Evolutionary conservation across 2,329 filamentous ascomycete species (phyloP), one percentile per base, ranked within the genome.

Genomic region (Microascus cirrosus): DNA sequence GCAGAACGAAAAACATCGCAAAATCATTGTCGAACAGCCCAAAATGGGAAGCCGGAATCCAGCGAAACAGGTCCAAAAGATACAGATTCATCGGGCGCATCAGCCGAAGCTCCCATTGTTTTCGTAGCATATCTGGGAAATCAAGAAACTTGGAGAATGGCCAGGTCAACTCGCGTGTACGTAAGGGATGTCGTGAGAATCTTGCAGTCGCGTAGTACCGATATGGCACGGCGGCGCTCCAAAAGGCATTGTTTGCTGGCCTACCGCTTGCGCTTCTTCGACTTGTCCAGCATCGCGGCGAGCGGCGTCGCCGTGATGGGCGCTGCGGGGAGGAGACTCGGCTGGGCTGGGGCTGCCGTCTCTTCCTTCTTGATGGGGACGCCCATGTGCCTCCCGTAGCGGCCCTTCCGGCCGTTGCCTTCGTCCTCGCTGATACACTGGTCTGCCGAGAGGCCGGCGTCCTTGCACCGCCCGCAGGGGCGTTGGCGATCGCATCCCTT

Each of bases 401-500:
- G 86, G 62, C 94, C 94, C 73, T 96, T 97, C 67, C 94, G 88
- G 62, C 93, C 94, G 70, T 97, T 97, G 62, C 91, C 91, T 73
- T 99, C 94, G 66, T 99, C 94, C 72, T 99, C 94, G 71, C 92
- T 96, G 72, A 99, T 84, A 72, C 94, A 99, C 62, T 93, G 90
- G 64, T 97, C 94, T 60, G 90, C 85, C 59, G 89, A 88, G 65
- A 99, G 90, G 22, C 94, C 94, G 51, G 94, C 94, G 73, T 99
- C 94, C 70, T 91, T 90, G 83, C 94, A 99, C 62, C 94, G 85
- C 58, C 91, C 90, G 68, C 94, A 99, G 32, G 94, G 94, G 45
- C 94, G 86, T 73, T 97, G 94, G 59, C 94, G 87, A 75, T 99
- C 94, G 69, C 94, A 99, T 13, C 94, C 94, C 75, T 99, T 99